Base-by-base conservation (phyloP, 2,329 filamentous ascomycete species). In the Aureobasidium sp. region DNA sequence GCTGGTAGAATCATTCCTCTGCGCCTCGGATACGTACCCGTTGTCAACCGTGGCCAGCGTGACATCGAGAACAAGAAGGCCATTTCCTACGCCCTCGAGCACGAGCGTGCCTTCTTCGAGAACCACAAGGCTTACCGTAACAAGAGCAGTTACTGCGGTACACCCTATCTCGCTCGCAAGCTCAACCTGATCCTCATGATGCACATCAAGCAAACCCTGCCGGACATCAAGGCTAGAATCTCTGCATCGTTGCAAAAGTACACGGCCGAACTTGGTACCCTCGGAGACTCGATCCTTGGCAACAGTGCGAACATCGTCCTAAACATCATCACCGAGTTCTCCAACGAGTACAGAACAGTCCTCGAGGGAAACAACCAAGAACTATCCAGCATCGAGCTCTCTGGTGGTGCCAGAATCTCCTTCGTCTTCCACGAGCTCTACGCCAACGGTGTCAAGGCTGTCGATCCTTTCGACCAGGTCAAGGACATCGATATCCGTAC, bases 351-450 rank as follows among this genome's bases (percentile, higher is more conserved):
- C 84, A 85, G 93, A 68, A 96, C 92, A 23, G 90, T 99, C 23
- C 77, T 99, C 62, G 95, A 99, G 67, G 94, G 94, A 68, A 96
- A 96, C 77, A 97, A 95, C 76, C 90, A 90, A 65, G 94, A 99
- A 74, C 81, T 99, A 4, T 97, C 94, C 25, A 96, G 90, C 75
- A 84, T 89, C 1, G 94, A 99, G 74, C 81, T 99, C 63, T 97
- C 94, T 6, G 94, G 94, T 64, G 94, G 94, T 78, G 94, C 94
- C 58, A 88, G 94, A 84, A 99, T 99, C 74, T 96, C 91, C 73
- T 99, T 99, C 71, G 94, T 99, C 47, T 99, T 97, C 83, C 94
- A 99, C 76, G 94, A 99, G 75, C 82, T 99, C 17, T 99, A 99
- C 77, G 87, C 91, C 61, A 97, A 97, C 73, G 94, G 94, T 77